phyloP scores from a whole-genome alignment of 495 filamentous ascomycete genomes.

The Echria macrotheca region DNA sequence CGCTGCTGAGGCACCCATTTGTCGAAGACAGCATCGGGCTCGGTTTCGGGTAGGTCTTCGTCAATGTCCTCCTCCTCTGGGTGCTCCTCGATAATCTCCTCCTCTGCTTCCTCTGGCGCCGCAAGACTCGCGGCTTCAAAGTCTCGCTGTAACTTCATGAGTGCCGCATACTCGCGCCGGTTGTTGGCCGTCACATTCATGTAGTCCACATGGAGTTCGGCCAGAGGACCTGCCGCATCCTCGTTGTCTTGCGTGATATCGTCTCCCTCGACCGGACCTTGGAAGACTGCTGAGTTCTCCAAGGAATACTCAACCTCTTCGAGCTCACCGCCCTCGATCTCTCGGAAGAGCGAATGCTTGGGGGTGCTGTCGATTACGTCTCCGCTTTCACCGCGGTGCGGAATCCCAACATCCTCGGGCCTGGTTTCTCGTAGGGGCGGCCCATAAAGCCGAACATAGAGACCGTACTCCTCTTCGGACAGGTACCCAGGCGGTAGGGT shows the following conservation, averaged over 20 bases:
- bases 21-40: constrained; percentile 28
- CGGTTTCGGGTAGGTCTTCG: constrained; percentile 33
- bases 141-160: constrained; percentile 46
- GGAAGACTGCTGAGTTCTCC: constrained; percentile 8
- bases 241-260: too few relatives aligned
- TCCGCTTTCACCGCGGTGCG: constrained; percentile 23
- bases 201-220: constrained; percentile 24
- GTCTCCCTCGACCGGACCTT: not conserved
- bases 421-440: constrained; percentile 52
- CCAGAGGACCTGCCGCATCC: constrained; percentile 5
- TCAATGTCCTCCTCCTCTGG: constrained; percentile 29
- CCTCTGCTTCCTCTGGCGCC: constrained; percentile 43
- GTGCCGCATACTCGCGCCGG: constrained; percentile 44
- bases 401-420: constrained; percentile 52
- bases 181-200: constrained; percentile 44
- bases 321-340: constrained; percentile 53
- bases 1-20: constrained; percentile 30
- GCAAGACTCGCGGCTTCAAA: constrained; percentile 47
- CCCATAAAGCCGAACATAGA: constrained; percentile 83
- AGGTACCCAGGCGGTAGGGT: constrained; percentile 70
- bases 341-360: constrained; percentile 41
- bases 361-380: constrained; percentile 16
- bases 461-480: constrained; percentile 58
- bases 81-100: constrained; percentile 41
- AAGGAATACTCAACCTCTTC: constrained; percentile 53